Conservation (phyloP, 257 asterid genomes). For the Solanum gracilifrons region DNA sequence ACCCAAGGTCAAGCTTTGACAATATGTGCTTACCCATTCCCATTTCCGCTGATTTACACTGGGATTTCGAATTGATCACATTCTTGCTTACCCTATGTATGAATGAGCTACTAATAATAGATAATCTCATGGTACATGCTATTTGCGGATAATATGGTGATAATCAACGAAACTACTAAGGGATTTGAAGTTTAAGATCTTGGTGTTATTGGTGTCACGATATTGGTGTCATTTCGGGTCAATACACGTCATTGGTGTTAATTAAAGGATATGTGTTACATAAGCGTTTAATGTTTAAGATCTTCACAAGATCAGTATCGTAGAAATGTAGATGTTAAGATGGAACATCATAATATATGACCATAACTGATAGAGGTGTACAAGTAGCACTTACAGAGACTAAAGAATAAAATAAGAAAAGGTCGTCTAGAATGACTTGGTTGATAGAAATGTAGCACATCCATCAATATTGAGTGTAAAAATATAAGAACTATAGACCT, state of each 20-base stretch:
- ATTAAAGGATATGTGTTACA: not conserved
- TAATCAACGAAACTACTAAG: not conserved
- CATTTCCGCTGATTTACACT: no score
- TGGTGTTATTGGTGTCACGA: no score
- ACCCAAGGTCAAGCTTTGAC: not conserved
- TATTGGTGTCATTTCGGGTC: not conserved
- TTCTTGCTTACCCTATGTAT: not conserved
- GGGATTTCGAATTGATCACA: not conserved
- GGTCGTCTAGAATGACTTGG: not conserved
- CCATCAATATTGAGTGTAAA: not conserved
- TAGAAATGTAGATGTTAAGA: not conserved
- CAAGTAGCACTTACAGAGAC: not conserved
- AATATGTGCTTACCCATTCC: not conserved
- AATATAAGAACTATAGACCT: constrained; percentile 28
- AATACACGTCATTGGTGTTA: not conserved
- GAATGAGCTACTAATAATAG: not conserved
- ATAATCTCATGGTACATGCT: not conserved
- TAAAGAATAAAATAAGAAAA: not conserved
- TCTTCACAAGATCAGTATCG: not conserved
- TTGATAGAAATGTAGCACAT: not conserved
- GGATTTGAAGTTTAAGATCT: no score
- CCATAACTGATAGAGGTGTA: not conserved
- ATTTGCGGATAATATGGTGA: not conserved
- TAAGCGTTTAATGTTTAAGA: not conserved
- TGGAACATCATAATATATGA: not conserved